Conservation (phyloP, 768 basidiomycete species). For the Kwoniella dejecticola region DNA sequence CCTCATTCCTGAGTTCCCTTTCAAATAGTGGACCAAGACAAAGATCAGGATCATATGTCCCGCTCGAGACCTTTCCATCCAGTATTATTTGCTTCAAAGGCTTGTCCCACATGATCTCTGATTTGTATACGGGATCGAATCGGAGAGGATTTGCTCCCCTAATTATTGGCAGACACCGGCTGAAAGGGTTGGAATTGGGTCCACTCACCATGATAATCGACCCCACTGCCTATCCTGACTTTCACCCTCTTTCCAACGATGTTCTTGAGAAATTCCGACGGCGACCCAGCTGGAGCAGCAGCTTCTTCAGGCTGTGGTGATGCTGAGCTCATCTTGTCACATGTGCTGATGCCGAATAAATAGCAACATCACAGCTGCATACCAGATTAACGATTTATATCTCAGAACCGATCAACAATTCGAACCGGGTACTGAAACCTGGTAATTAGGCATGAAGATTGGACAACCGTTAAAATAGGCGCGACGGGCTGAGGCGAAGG, state of each 20-base stretch:
- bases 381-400: too few species aligned
- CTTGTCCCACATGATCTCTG: too few species aligned
- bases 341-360: too few species aligned
- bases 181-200: neutral
- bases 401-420: too few species aligned
- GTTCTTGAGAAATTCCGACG: slow-evolving; percentile 89
- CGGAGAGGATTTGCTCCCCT: neutral
- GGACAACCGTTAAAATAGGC: neutral
- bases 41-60: too few species aligned
- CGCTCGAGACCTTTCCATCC: too few species aligned
- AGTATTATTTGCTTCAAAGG: too few species aligned
- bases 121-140: too few species aligned
- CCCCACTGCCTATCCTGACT: slow-evolving; percentile 84
- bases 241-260: slow-evolving; percentile 96
- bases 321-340: slow-evolving; percentile 34
- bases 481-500: too few species aligned
- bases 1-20: neutral
- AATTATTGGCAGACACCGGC: neutral
- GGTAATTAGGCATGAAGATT: neutral
- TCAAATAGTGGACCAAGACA: too few species aligned
- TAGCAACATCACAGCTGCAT: too few species aligned
- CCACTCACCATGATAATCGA: slow-evolving; percentile 82
- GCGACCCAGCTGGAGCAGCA: slow-evolving; percentile 65
- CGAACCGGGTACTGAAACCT: too few species aligned
- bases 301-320: slow-evolving; percentile 38